Base-by-base conservation (phyloP, 192 early-diverging fungal species). In the Polychytrium aggregatum region DNA sequence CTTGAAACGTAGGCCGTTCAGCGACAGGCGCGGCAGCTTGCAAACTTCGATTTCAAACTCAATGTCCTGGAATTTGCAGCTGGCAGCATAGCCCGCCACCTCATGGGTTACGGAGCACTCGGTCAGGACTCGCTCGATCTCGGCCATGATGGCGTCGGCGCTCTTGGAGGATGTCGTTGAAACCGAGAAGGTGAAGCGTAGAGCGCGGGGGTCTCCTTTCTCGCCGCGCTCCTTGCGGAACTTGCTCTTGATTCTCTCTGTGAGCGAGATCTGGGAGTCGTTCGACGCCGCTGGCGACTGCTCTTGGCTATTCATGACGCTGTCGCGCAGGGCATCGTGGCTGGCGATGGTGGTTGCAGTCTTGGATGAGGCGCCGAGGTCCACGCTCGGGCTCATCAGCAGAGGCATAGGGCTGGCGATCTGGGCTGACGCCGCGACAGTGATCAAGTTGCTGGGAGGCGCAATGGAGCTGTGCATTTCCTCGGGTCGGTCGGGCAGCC, bases 41-140 rank as follows among this genome's bases (percentile, higher is more conserved):
- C 78, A 80, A 14, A 80, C 64, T 44, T 80, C 78, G 33, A 79
- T 67, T 48, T 80, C 78, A 63, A 80, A 79, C 30, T 78, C 72
- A 10, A 71, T 41, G 30, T 68, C 70, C 20, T 68, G 52, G 18
- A 61, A 55, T 27, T 40, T 45, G 52, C 68, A 71, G 21, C 35
- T 34, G n/a, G 41, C 45, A 24, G 47, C 56, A 33, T 26, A 67
- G 18, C 50, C 50, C n/a, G 31, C 34, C 8, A 41, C 45, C 17
- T 48, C 56, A 33, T 27, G 62, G 18, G 47, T 47, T 22, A 68
- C 48, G 2, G 46, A 43, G 18, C 44, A 30, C n/a, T 59, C 60
- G 6, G 53, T 59, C 13, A 79, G 56, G 1, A 69, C 71, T 13
- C 68, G 52, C 6, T 59, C 38, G 11, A 79, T 61, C 28, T 72